Conservation (phyloP, 495 filamentous ascomycete genomes). For the Xylaria palmicola region DNA sequence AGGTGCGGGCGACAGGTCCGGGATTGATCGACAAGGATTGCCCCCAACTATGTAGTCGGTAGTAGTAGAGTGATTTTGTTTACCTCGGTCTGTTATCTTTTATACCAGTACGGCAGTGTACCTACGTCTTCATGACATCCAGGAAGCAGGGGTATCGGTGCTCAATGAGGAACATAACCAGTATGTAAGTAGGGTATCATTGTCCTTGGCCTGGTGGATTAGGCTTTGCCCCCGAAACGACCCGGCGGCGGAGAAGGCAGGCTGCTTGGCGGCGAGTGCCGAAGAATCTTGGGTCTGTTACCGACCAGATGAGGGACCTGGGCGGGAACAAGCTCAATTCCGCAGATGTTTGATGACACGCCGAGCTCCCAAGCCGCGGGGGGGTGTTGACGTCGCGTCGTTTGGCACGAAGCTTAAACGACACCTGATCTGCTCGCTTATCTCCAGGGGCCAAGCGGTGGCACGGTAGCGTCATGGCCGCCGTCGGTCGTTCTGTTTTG, state of each 20-base stretch:
- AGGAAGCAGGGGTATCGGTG: neutral
- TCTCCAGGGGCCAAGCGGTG: neutral
- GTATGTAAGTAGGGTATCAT: neutral
- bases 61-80: neutral
- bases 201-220: neutral
- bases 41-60: no score
- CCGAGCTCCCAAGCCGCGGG: neutral
- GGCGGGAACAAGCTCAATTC: no score
- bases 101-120: no score
- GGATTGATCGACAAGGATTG: neutral
- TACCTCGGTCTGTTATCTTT: neutral
- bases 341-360: conserved; percentile 1
- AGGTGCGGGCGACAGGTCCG: neutral
- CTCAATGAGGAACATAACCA: neutral
- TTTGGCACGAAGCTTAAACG: neutral
- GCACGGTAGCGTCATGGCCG: neutral
- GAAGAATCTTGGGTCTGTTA: neutral
- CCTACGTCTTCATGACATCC: no score
- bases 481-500: neutral
- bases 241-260: neutral
- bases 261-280: neutral
- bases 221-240: neutral
- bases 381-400: no score
- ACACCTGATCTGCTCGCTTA: conserved; percentile 1
- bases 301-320: neutral